Base-by-base conservation (phyloP, 257 asterid genomes). In the Oldenlandia corymbosa region DNA sequence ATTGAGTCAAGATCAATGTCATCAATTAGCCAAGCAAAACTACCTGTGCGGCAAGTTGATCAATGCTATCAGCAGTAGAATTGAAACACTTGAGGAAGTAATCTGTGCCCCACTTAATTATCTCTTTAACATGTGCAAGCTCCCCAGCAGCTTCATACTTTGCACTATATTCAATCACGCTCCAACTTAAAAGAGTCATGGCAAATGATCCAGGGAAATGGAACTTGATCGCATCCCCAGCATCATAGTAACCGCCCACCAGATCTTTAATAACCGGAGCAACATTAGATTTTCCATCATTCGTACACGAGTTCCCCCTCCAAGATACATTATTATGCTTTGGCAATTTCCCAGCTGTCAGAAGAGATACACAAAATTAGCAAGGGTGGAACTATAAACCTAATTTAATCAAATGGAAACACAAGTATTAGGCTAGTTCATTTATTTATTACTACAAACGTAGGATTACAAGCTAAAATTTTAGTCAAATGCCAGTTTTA, bases 131-230 rank as follows among this genome's bases (percentile, higher is more conserved):
- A 66, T 92, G 98, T 78, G 66, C 69, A 30, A 92, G 95, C 84
- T 92, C 98, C 55, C 97, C 98, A 16, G 95, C 95, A 53, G 95
- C 88, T 71, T 92, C 98, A 59, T 71, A 92, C 71, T 88, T 92
- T 9, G 76, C 91, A 53, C 87, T 86, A 70, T 92, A 92, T 63
- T 92, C 98, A 0, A 92, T 84, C 76, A 92, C 98, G 63, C 98
- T 92, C 98, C 98, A 92, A 70, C 98, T 92, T 80, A 92, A 73
- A 95, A 92, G 82, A 14, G 98, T 88, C 95, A 92, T 87, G 58
- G 98, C 95, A 73, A 85, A 92, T 46, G 98, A 75, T 63, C 77
- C 82, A 6, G 98, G 98, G 64, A 92, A 92, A 53, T 88, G 79
- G 73, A 86, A 92, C 77, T 92, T 92, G 61, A 92, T 92, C 9